phyloP scores from a whole-genome alignment of 1,284 basidiomycete genomes.

The Tilletia horrida region DNA sequence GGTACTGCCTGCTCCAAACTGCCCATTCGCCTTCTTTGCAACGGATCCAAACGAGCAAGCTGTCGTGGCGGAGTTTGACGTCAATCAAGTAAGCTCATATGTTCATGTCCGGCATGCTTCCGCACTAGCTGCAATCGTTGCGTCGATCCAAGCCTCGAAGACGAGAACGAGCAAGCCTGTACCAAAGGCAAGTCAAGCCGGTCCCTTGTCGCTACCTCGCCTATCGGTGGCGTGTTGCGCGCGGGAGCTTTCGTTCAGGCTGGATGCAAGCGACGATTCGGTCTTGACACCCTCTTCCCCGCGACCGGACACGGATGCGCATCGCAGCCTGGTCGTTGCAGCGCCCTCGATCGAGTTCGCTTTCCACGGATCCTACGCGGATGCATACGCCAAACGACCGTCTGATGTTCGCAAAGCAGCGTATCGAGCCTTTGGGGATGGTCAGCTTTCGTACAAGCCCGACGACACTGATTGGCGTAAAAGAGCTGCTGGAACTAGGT shows the following conservation, averaged over 20 bases:
- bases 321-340: constrained; percentile 28
- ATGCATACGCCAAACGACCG: constrained; percentile 37
- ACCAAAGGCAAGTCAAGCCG: not conserved
- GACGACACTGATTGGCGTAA: constrained; percentile 13
- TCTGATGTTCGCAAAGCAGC: constrained; percentile 32
- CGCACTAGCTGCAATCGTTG: not conserved
- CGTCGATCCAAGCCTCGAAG: not conserved
- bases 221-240: constrained; percentile 33
- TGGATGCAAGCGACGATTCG: constrained; percentile 30
- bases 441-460: not conserved
- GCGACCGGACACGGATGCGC: not conserved
- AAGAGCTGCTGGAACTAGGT: not conserved
- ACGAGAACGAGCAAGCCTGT: too few species aligned
- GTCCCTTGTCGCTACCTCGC: not conserved
- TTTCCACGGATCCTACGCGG: constrained; percentile 35
- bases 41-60: constrained; percentile 50
- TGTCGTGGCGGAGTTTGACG: constrained; percentile 27
- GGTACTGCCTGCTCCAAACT: not conserved
- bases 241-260: constrained; percentile 27
- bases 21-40: constrained; percentile 21
- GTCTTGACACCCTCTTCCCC: not conserved
- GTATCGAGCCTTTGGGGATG: constrained; percentile 21
- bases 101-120: constrained; percentile 18
- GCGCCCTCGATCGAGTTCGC: constrained; percentile 32
- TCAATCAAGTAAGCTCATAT: constrained; percentile 35